Evolutionary conservation across 805 yeast species (phyloP), one percentile per base, ranked within the genome.

Genomic region (Wickerhamomyces chambardii): DNA sequence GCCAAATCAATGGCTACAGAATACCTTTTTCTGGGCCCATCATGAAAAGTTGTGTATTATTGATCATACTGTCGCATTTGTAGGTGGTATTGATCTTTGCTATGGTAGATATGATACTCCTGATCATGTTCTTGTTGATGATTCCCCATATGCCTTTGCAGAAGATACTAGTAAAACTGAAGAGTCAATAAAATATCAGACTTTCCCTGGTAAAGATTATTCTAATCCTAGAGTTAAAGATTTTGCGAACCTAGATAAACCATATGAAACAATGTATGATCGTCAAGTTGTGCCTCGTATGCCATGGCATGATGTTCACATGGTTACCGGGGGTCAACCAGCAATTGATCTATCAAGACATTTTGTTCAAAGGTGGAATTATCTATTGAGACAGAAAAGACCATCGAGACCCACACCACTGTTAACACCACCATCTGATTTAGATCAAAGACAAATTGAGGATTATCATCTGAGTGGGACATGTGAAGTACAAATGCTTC

Each of bases 241-340:
- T 55, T 92, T 92, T 54, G 72, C 56, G 50, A 79, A 70, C 4
- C 66, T 92, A 38, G 85, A 87, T 43, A 75, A 78, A 46, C 97
- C 98, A 2, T 86, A 79, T 50, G 94, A 85, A 34, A 84, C 85
- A 17, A 82, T 90, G 92, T 86, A 86, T 51, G 95, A 92, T 56
- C 71, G 99, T 40, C 64, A 70, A 14, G 56, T 56, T 15, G 70
- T 74, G 16, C 97, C 98, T 3, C 73, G 99, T 48, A 92, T 92
- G 99, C 98, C 98, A 9, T 92, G 98, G 99, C 99, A 92, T 58
- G 99, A 92, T 68, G 85, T 92, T 28, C 97, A 92, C 46, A 92
- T 89, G 95, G 77, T 87, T 61, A 78, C 94, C 1, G 75, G 89
- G 3, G 99, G 99, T 12, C 94, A 89, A 50, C 77, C 89, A 4